A percentile compares a stretch with the other conserved stretches of the same genome.
phyloP scores from a whole-genome alignment of 2,329 filamentous ascomycete species.

The Sodiomyces alkalinus region DNA sequence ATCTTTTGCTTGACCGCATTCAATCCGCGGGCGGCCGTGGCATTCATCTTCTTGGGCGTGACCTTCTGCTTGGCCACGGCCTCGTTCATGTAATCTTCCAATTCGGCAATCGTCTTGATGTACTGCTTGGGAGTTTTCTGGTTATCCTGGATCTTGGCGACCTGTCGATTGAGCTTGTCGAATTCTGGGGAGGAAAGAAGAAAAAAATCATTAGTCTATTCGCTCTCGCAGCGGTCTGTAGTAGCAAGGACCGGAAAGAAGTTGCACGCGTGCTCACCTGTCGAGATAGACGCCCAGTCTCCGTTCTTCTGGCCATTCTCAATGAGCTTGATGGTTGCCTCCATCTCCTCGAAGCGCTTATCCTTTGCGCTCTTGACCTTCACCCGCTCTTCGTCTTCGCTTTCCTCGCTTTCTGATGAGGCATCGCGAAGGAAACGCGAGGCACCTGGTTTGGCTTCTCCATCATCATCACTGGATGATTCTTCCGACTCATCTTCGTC shows the following conservation, averaged over 20 bases:
- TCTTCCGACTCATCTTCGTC: constrained; percentile 34
- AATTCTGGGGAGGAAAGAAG: constrained; percentile 57
- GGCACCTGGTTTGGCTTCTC: constrained; percentile 54
- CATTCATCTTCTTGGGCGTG: constrained; percentile 96
- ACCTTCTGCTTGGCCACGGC: constrained; percentile 91
- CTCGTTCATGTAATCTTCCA: constrained; percentile 92
- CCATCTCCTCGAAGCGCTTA: constrained; percentile 89
- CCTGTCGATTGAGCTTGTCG: constrained; percentile 84
- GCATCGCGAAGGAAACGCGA: constrained; percentile 63
- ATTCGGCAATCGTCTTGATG: constrained; percentile 80
- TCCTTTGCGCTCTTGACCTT: constrained; percentile 96
- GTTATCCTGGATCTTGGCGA: constrained; percentile 60
- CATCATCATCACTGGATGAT: constrained; percentile 47
- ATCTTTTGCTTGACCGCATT: constrained; percentile 97
- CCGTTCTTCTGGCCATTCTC: constrained; percentile 96
- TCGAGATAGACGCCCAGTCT: constrained; percentile 88
- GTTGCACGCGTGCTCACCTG: constrained; percentile 45
- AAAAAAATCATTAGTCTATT: no score
- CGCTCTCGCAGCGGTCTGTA: no score
- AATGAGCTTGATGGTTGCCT: constrained; percentile 76
- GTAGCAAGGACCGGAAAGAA: no score
- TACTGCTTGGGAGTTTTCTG: constrained; percentile 79
- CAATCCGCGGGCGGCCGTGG: constrained; percentile 80
- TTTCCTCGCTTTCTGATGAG: constrained; percentile 63
- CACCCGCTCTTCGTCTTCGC: constrained; percentile 72